Evolutionary conservation across 495 filamentous ascomycete species (phyloP).

Genomic region (Thermothielavioides terrestris): DNA sequence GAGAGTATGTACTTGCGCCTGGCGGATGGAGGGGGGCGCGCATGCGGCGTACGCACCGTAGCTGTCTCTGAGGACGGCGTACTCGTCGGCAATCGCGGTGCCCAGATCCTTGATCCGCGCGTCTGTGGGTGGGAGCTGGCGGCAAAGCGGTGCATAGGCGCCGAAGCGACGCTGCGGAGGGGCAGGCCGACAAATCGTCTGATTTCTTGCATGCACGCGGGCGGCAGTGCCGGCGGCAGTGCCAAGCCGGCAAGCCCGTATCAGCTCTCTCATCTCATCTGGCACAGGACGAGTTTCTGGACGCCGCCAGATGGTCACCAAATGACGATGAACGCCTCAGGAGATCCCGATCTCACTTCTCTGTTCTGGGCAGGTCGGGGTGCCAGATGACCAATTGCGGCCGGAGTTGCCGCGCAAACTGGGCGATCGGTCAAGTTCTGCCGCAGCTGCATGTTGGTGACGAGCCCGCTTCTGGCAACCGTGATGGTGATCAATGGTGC

Average conservation of each 20-base stretch:
- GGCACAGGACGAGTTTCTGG: no score
- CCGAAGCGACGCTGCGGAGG: slow-evolving; percentile 1
- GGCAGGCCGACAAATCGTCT: slow-evolving; percentile 1
- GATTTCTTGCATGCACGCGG: slow-evolving; percentile 2
- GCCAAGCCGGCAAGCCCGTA: neutral
- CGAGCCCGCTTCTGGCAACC: neutral
- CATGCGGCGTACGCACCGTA: no score
- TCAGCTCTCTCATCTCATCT: neutral
- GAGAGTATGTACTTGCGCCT: no score
- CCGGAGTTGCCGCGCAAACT: neutral
- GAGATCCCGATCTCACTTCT: no score
- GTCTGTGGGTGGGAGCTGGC: slow-evolving; percentile 35
- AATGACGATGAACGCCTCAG: neutral
- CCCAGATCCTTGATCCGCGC: slow-evolving; percentile 45
- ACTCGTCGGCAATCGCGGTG: slow-evolving; percentile 67
- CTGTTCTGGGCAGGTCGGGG: no score
- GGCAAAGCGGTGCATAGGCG: slow-evolving; percentile 5
- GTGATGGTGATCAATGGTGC: neutral
- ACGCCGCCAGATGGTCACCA: no score
- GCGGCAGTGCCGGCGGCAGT: neutral
- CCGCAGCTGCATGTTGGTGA: neutral
- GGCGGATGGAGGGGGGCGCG: no score
- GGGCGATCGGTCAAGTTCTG: no score
- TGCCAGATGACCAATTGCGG: no score
- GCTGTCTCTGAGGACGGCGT: slow-evolving; percentile 56